Evolutionary conservation across 2,329 filamentous ascomycete species (phyloP).

Genomic region (Alternaria consortialis): DNA sequence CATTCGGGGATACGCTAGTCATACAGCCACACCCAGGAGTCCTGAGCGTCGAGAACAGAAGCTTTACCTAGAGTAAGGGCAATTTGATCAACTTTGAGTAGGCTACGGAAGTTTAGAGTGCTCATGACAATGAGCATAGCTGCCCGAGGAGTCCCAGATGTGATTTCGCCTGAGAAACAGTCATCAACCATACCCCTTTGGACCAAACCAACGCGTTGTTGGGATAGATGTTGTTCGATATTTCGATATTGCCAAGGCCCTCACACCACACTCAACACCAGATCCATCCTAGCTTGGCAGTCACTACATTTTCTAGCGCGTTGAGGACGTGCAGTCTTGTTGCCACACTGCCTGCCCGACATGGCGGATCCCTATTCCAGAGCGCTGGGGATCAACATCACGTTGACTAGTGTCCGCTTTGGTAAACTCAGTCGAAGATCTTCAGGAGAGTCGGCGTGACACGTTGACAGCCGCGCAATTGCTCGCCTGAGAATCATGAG

Average conservation of each 20-base stretch:
- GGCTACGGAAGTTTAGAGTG: neutral
- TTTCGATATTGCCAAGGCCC: neutral
- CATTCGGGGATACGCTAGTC: constrained; percentile 4
- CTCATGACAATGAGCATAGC: neutral
- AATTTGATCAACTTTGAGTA: neutral
- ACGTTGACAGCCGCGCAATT: constrained; percentile 8
- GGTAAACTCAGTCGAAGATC: constrained; percentile 12
- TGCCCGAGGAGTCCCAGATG: neutral
- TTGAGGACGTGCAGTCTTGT: neutral
- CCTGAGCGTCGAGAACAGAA: neutral
- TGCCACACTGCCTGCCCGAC: constrained; percentile 4
- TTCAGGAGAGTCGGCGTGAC: constrained; percentile 2
- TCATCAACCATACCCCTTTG: neutral
- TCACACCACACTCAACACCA: neutral
- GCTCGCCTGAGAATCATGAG: neutral
- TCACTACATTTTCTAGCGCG: neutral
- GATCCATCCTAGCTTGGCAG: neutral
- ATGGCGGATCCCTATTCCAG: constrained; percentile 12
- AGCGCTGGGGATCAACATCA: constrained; percentile 9
- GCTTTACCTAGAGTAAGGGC: neutral
- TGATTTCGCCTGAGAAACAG: neutral
- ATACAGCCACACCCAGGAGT: neutral
- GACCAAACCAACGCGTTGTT: neutral
- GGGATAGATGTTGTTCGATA: neutral
- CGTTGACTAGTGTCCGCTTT: constrained; percentile 14